Base-by-base conservation (phyloP, 1,284 basidiomycete species). In the Chiua sp. region DNA sequence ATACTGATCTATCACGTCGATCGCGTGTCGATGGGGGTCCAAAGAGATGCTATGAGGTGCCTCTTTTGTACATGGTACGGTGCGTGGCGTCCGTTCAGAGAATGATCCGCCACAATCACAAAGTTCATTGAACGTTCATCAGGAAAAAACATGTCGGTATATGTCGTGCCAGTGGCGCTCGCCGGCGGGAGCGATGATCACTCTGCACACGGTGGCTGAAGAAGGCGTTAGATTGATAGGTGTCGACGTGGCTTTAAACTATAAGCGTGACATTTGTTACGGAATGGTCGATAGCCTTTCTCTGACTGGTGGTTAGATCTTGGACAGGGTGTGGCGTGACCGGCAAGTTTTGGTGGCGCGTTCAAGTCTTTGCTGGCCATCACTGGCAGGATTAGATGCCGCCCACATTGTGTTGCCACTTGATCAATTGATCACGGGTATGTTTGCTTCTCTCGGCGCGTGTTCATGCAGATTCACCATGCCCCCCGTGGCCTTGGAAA, bases 201-300 rank as follows among this genome's bases (percentile, higher is more conserved):
- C 75, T 93, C 92, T 73, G 77, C 81, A 12, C 10, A 16, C 37
- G 37, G 16, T 94, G 92, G 87, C 85, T 98, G 42, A 83, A 88
- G 72, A 80, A 86, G 51, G 91, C 93, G 57, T 76, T 96, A 33
- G 93, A n/a, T n/a, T n/a, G n/a, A n/a, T n/a, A n/a, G n/a, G 93
- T n/a, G 89, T 92, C 51, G 92, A 96, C 68, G 85, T 83, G 57
- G 92, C 89, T 1, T 78, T 98, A 70, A 92, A 98, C 75, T 98
- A 98, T 80, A 98, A 97, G 77, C 86, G 85, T 69, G 76, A 82
- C 39, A 86, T 82, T 13, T 96, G 94, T 79, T 12, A 39, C 37
- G 10, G 7, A 20, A 8, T 16, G 78, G 77, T 91, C 18, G 92
- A 96, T 66, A 88, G 92, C 6, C n/a, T n/a, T 93, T 82, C 77